Evolutionary conservation across 225 moss, liverwort and hornwort genomes (phyloP).

Genomic region (Neckera pumila): DNA sequence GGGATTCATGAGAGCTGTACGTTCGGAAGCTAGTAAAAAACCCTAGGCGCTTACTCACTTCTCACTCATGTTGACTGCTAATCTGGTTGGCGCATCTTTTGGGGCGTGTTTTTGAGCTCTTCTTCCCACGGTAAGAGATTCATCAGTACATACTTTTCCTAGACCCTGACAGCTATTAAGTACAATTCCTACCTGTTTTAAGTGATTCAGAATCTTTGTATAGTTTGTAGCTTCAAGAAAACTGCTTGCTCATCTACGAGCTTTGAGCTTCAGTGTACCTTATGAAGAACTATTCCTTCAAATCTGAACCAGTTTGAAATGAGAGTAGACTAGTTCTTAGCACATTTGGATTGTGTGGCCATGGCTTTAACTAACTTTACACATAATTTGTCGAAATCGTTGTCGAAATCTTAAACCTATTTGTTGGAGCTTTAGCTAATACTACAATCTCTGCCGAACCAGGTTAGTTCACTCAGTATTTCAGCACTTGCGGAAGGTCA

Average conservation of each 20-base stretch:
- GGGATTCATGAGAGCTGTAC: background rate
- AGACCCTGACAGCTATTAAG: background rate
- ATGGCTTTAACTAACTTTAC: background rate
- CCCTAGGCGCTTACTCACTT: background rate
- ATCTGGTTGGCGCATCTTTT: slow-evolving; percentile 53
- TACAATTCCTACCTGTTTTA: background rate
- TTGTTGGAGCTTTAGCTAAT: background rate
- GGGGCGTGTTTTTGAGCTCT: slow-evolving; percentile 5
- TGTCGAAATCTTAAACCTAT: background rate
- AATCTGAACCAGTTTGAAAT: background rate
- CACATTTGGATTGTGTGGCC: background rate
- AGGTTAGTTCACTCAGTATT: slow-evolving; percentile 38
- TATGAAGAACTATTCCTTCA: background rate
- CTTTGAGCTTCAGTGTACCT: background rate
- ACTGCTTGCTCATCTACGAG: background rate
- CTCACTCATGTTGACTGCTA: background rate
- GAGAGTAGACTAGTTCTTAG: background rate
- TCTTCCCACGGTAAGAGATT: slow-evolving; percentile 39
- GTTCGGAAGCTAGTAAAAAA: background rate
- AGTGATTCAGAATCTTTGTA: background rate
- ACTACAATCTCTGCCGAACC: background rate
- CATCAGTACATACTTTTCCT: background rate
- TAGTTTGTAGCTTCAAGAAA: background rate
- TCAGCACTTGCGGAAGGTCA: slow-evolving; percentile 38
- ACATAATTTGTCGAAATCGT: background rate